A percentile compares a stretch with the other conserved stretches of the same genome.
Conservation (phyloP, 345 rosid species). For the Linum tenue region DNA sequence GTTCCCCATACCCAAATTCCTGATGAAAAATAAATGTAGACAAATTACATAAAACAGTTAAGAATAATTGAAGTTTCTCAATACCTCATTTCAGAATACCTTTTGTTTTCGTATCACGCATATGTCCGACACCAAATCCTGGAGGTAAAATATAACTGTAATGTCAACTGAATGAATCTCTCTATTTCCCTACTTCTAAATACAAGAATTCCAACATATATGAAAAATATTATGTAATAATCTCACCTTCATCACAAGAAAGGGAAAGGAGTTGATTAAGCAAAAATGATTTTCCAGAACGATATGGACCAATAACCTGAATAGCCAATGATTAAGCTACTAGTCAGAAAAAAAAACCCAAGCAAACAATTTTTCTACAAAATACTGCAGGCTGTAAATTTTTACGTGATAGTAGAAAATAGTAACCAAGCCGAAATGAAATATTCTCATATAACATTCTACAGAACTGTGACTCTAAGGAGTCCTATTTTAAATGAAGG, state of each 20-base stretch:
- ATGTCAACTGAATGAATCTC: slow-evolving; percentile 14
- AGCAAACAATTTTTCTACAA: slow-evolving; percentile 2
- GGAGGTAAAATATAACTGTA: slow-evolving; percentile 7
- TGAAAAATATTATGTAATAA: slow-evolving; percentile 7
- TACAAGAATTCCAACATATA: slow-evolving; percentile 1
- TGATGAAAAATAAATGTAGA: slow-evolving; percentile 21
- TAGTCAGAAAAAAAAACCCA: slow-evolving; percentile 15
- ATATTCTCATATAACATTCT: not conserved
- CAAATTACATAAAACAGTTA: slow-evolving; percentile 8
- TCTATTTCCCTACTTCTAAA: not conserved
- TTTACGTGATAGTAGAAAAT: too few relatives aligned
- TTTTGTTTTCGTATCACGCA: slow-evolving; percentile 99
- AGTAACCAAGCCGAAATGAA: not conserved
- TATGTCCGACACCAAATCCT: slow-evolving; percentile 99
- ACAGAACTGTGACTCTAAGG: not conserved
- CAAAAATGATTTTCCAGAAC: slow-evolving; percentile 96
- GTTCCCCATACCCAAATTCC: slow-evolving; percentile 99
- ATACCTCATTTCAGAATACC: slow-evolving; percentile 33
- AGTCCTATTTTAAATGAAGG: not conserved
- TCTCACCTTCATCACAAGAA: slow-evolving; percentile 87
- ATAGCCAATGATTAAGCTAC: slow-evolving; percentile 20
- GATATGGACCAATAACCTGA: slow-evolving; percentile 98
- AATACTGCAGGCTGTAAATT: slow-evolving; percentile 6
- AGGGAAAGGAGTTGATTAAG: slow-evolving; percentile 99
- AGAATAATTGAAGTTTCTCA: slow-evolving; percentile 6